Percentiles rank a stretch among this genome's conserved stretches.
Evolutionary conservation across 805 yeast genomes (phyloP).

Genomic region (Cyberlindnera japonica): DNA sequence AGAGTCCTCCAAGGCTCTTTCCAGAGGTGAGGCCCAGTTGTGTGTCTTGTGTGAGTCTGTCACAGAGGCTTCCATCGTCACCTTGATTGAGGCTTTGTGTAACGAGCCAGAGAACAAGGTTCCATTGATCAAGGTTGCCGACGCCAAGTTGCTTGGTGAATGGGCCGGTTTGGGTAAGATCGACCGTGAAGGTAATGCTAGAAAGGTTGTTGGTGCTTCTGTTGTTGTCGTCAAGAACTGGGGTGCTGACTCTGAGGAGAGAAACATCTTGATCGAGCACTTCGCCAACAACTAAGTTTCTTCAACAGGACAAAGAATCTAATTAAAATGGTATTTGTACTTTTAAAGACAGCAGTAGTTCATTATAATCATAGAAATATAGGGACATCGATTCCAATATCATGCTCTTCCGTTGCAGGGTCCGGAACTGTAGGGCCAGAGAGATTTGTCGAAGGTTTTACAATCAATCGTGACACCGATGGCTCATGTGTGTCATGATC

Average conservation of each 20-base stretch:
- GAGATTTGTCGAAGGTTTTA: neutral
- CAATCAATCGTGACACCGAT: no score
- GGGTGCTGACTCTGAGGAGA: slow-evolving; percentile 99
- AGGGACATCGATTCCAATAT: slow-evolving; percentile 26
- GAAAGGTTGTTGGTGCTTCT: slow-evolving; percentile 99
- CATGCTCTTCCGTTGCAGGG: slow-evolving; percentile 4
- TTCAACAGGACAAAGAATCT: slow-evolving; percentile 2
- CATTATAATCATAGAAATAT: slow-evolving; percentile 15
- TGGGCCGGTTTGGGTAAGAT: slow-evolving; percentile 99
- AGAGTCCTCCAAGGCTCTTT: slow-evolving; percentile 98
- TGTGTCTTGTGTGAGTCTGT: slow-evolving; percentile 97
- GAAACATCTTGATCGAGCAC: slow-evolving; percentile 93
- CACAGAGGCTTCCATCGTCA: slow-evolving; percentile 94
- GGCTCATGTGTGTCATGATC: neutral
- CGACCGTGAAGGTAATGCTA: slow-evolving; percentile 99
- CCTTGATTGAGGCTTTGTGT: slow-evolving; percentile 98
- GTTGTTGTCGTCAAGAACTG: slow-evolving; percentile 99
- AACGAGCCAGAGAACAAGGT: slow-evolving; percentile 95
- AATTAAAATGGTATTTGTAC: slow-evolving; percentile 1
- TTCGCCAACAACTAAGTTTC: slow-evolving; percentile 84
- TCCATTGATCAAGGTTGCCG: slow-evolving; percentile 98
- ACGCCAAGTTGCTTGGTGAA: slow-evolving; percentile 99
- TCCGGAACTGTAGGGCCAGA: neutral
- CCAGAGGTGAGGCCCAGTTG: slow-evolving; percentile 96
- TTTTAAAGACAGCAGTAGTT: neutral